A percentile compares a stretch with the other conserved stretches of the same genome.
These are phyloP conservation scores for Oropetium thomaeum DNA, from an alignment of 176 grass and related monocot species.

Conservation along the genomic window DNA sequence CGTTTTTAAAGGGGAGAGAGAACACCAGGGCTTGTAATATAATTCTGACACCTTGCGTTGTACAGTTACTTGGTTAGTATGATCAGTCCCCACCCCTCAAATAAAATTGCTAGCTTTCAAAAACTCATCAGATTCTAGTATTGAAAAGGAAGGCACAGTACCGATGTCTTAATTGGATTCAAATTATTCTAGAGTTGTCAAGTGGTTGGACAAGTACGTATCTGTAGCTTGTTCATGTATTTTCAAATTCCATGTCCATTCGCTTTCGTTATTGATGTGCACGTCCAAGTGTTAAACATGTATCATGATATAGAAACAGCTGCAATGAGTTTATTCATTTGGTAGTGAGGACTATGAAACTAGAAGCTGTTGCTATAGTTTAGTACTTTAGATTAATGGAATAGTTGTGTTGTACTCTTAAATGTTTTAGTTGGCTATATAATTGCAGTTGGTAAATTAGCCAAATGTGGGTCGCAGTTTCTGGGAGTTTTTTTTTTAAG, in stretches of 20 bases:
- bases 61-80: neutral
- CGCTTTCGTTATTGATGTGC: neutral
- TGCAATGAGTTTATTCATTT: neutral
- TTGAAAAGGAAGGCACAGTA: neutral
- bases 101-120: neutral
- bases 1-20: neutral
- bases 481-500: neutral
- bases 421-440: slow-evolving; percentile 3
- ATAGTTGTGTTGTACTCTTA: too few relatives aligned
- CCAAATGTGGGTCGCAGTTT: neutral
- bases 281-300: neutral
- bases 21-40: neutral
- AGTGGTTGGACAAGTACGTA: slow-evolving; percentile 4
- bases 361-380: neutral
- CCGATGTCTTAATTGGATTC: neutral
- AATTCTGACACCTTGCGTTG: neutral
- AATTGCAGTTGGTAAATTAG: neutral
- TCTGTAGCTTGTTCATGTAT: neutral
- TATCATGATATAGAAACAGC: too few relatives aligned
- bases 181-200: neutral
- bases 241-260: neutral
- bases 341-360: neutral
- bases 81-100: neutral
- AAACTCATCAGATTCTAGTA: neutral
- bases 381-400: too few relatives aligned